Evolutionary conservation across 1,139 yeast genomes (phyloP), one percentile per base, ranked within the genome.

Genomic region (Hyphopichia khmerensis): DNA sequence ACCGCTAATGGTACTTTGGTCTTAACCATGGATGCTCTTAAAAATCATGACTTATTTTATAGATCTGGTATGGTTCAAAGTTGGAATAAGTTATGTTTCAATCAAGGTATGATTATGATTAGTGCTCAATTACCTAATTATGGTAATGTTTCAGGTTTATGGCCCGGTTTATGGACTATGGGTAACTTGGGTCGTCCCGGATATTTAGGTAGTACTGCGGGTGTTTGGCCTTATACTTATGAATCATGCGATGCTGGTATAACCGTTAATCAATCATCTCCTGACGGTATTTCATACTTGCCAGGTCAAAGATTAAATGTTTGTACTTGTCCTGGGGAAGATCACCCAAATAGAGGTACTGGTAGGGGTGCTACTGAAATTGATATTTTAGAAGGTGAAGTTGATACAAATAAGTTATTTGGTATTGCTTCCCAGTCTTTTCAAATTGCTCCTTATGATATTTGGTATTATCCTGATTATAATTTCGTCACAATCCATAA

Each of bases 161-260:
- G 67, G 67, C 67, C 67, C 1, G 67, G 67, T 38, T 43, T 61
- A 23, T 62, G 67, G 67, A 58, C 65, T 11, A 57, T 62, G 63
- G 67, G 65, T 1, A 62, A 62, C 40, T 47, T 62, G 40, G 67
- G 62, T 1, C 42, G 67, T 15, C 67, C 67, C 0, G 67, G 67
- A 1, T 62, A 51, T 43, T 46, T 57, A 53, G 60, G 59, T 14
- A 43, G 57, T 16, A 52, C 65, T 2, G 65, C 61, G 31, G 67
- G 67, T 11, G 60, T 61, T 6, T 62, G 67, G 67, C 67, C 65
- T 1, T 61, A 62, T 40, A 53, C 65, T 1, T 62, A 62, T 43
- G 61, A 60, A 29, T 47, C 57, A n/a, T 62, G 67, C 42, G 67
- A 62, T 38, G 65, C 65, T 10, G 67, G 67, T 4, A 62, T 62